Evolutionary conservation across 345 rosid species (phyloP), one percentile per base, ranked within the genome.

Genomic region (Citrus sp.): DNA sequence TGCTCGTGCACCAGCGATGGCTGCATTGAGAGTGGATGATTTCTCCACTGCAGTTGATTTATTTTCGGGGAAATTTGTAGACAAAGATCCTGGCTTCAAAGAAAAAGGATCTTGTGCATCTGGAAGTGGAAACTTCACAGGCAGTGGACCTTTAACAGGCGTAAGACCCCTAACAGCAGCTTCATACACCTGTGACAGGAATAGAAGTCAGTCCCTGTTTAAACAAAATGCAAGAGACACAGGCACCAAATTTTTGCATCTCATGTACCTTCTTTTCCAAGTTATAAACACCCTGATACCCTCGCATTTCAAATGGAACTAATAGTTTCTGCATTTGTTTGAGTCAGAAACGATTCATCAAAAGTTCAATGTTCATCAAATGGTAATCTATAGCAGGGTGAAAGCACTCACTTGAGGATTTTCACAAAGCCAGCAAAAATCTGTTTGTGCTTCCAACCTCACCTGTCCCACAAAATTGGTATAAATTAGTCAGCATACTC

Each of bases 271-370:
- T 96, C 80, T 82, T 96, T 87, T 94, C 98, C 89, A 96, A 81
- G 90, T 96, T 96, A 86, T 90, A 96, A 76, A 94, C 93, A 34
- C 96, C 78, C 71, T 96, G 97, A 84, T 65, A 88, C 18, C 97
- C 99, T 46, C 98, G 87, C 99, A 96, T 94, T 91, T 96, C 99
- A 77, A 94, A 96, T 34, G 98, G 99, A 78, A 96, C 74, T 67
- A 94, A 62, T 80, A 96, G 79, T 86, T 85, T 94, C 98, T 96
- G 82, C 49, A 82, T 64, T 25, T 35, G 2, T 27, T 42, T 54
- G 37, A 34, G 37, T 27, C 54, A 79, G 49, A 59, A 76, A 59
- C 13, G 12, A 27, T 5, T 65, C 67, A 73, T 60, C 54, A 58
- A 49, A 54, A 76, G 32, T 68, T 35, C 2, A 27, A 12, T 9